phyloP scores from a whole-genome alignment of 352 stramenopile species.

The Globisporangium splendens region DNA sequence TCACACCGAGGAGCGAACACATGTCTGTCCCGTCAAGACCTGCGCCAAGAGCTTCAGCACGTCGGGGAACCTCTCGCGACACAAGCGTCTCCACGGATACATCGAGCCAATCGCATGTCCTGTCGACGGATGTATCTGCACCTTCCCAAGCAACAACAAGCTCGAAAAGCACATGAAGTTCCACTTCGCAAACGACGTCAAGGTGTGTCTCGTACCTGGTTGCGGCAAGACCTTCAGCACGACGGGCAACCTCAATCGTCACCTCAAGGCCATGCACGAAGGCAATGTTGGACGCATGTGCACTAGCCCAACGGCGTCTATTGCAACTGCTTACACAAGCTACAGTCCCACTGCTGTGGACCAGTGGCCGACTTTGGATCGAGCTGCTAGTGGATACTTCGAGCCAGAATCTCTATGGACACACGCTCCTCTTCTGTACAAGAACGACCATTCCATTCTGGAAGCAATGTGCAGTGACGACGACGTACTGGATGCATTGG shows the following conservation, averaged over 20 bases:
- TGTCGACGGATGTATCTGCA: conserved; percentile 31
- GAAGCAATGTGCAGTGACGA: conserved; percentile 1
- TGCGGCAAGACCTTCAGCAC: conserved; percentile 63
- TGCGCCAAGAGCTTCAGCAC: conserved; percentile 55
- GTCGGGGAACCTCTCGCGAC: conserved; percentile 49
- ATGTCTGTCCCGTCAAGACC: conserved; percentile 33
- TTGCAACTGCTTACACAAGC: neutral
- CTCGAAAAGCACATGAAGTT: conserved; percentile 49
- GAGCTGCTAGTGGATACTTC: conserved; percentile 1
- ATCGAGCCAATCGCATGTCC: conserved; percentile 35
- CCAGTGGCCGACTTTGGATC: neutral
- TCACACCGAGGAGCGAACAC: conserved; percentile 46
- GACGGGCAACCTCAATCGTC: conserved; percentile 53
- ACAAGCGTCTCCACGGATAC: conserved; percentile 47
- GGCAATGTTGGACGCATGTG: neutral
- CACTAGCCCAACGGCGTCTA: neutral
- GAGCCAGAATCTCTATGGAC: conserved; percentile 6
- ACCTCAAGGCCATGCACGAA: too few species aligned
- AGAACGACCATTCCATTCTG: neutral
- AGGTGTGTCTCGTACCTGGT: conserved; percentile 35
- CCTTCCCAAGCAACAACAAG: conserved; percentile 42
- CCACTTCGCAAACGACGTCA: conserved; percentile 34
- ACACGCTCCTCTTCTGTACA: neutral
- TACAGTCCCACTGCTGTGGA: too few species aligned
- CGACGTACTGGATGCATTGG: conserved; percentile 7